Evolutionary conservation across 2,329 filamentous ascomycete genomes (phyloP), one percentile per base, ranked within the genome.

Genomic region (Fusarium newnesense): DNA sequence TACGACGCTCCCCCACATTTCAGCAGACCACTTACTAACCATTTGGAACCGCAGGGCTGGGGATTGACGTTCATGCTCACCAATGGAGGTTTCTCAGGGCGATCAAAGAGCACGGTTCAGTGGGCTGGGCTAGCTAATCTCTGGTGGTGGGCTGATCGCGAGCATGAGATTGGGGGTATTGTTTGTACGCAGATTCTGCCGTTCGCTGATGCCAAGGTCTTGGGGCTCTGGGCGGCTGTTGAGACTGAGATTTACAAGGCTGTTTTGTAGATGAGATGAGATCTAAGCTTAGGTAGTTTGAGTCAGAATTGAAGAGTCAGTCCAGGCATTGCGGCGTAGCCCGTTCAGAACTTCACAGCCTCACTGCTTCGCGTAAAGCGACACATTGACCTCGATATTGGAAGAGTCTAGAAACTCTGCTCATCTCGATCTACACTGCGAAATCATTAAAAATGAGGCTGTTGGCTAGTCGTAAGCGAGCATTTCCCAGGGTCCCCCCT

Each of bases 81-180:
- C 21, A 78, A 80, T 26, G 84, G 85, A 2, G 85, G 84, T 2
- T 73, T 78, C 2, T 89, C 89, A 6, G 89, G 90, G 0, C 83
- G 89, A 13, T 87, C 87, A 0, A 79, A 72, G 5, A 81, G 83
- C 5, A 90, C 88, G 0, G 86, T 75, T 0, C 85, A 83, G 75
- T 92, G 90, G 90, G 87, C 87, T 4, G 90, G 90, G 0, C 73
- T 92, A 36, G 79, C 88, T 7, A 92, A 92, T 76, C 74, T 88
- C 37, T 92, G 84, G 75, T 92, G 89, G 89, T 92, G 89, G 89
- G 83, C 83, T 39, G 90, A 92, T 79, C 81, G 88, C 11, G 88
- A 90, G 76, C 87, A 85, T 63, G 89, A 88, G 0, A 81, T 91
- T 47, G 89, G 85, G 0, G 87, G 87, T 0, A 84, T 89, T 13